phyloP scores from a whole-genome alignment of 176 grass and related monocot genomes.

The Eleusine coracana region DNA sequence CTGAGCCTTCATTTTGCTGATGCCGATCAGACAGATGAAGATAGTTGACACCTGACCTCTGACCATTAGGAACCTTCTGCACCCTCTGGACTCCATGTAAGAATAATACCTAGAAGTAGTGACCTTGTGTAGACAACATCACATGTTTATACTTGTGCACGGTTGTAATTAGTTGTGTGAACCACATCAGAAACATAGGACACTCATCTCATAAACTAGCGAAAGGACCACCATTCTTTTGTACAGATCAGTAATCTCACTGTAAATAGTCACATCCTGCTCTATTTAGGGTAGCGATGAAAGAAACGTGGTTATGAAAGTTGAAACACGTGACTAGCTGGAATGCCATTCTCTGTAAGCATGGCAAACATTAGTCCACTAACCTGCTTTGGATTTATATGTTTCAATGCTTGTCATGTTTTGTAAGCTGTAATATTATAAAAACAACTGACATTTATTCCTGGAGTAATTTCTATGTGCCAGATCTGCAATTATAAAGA shows the following conservation, averaged over 20 bases:
- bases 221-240: conserved; percentile 54
- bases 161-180: conserved; percentile 34
- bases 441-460: background rate
- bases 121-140: conserved; percentile 70
- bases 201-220: conserved; percentile 25
- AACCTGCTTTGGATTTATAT: background rate
- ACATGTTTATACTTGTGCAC: conserved; percentile 15
- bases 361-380: too few species aligned
- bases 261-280: conserved; percentile 38
- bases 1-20: conserved; percentile 78
- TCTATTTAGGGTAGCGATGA: conserved; percentile 2
- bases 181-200: conserved; percentile 28
- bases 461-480: background rate
- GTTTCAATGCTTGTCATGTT: background rate
- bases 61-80: conserved; percentile 37
- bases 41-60: background rate
- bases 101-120: conserved; percentile 96
- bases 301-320: conserved; percentile 50
- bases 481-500: background rate
- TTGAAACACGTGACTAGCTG: background rate
- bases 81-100: conserved; percentile 60
- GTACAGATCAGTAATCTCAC: conserved; percentile 39
- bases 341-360: background rate
- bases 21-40: conserved; percentile 39
- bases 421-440: background rate